Conservation (phyloP, 1,284 basidiomycete species). For the Melampsora americana region DNA sequence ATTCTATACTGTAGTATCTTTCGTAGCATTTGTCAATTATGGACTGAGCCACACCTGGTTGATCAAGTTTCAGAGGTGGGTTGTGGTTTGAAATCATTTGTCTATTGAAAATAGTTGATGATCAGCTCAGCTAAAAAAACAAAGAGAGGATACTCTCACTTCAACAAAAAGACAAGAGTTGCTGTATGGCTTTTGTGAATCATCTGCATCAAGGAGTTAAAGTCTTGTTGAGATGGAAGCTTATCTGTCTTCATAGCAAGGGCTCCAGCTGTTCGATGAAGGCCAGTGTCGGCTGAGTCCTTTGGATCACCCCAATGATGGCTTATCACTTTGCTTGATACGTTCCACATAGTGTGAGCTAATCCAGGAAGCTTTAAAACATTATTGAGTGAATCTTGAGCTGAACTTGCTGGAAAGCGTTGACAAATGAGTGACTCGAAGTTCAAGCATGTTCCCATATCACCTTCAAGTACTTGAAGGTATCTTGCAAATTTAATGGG, state of each 20-base stretch:
- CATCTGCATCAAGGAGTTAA: background rate
- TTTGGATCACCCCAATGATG: background rate
- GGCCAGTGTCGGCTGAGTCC: background rate
- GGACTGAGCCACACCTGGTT: background rate
- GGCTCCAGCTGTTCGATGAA: too few species aligned
- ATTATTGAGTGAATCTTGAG: background rate
- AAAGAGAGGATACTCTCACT: background rate
- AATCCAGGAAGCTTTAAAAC: background rate
- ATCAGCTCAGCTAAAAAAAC: background rate
- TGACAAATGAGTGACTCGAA: too few species aligned
- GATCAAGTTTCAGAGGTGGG: background rate
- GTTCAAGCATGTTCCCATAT: background rate
- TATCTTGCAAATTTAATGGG: background rate
- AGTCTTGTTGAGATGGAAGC: background rate
- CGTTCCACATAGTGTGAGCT: background rate
- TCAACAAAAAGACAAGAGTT: background rate
- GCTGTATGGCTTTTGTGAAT: background rate
- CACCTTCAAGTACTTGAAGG: too few species aligned
- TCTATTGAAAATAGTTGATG: too few species aligned
- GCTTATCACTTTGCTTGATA: background rate
- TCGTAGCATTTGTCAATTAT: background rate
- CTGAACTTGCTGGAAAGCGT: too few species aligned
- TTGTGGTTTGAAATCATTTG: background rate
- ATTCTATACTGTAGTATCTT: background rate
- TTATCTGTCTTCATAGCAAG: background rate